Base-by-base conservation (phyloP, 306 rosid genomes). In the Malus sylvestris region DNA sequence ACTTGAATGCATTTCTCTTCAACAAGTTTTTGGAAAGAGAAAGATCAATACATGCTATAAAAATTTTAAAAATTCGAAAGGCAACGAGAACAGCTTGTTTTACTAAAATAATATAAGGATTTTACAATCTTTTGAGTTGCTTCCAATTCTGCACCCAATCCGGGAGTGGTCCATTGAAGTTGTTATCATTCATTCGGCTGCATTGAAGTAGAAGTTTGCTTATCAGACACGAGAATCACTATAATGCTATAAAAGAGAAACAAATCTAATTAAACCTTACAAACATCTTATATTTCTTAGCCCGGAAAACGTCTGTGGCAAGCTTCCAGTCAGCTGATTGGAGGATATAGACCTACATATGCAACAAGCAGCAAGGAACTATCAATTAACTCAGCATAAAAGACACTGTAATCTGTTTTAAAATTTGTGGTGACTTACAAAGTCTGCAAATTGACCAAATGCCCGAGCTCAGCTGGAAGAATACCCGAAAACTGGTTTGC, bases 401-500 rank as follows among this genome's bases (percentile, higher is more conserved):
- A 5, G 16, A 49, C 16, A 49, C 16, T 49, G 19, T 49, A 30
- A 14, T 0, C 25, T 29, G 3, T 42, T 15, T 2, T 4, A 42
- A 3, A 59, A 60, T 16, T 40, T 6, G 27, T 12, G 68, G 3
- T 42, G 57, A n/a, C 77, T 59, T 25, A 73, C 77, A 73, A 59
- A 25, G 10, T 18, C 40, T 18, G 68, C 68, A 73, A 59, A 60
- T 60, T 70, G 67, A 64, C 65, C 68, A 80, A 60, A 20, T 80
- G 33, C 46, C 87, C 84, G 52, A 78, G 76, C 74, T 84, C 88
- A 40, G 30, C 1, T 18, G 88, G 84, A 75, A 84, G 27, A 19
- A 2, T 70, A 51, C 88, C 85, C 66, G 83, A 81, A 60, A 84
- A 74, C 71, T 74, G 64, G 80, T 84, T 84, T 16, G 79, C 80